A percentile compares a stretch with the other conserved stretches of the same genome.
Evolutionary conservation across 371 early-diverging fungal species (phyloP).

Genomic region (Apophysomyces variabilis): DNA sequence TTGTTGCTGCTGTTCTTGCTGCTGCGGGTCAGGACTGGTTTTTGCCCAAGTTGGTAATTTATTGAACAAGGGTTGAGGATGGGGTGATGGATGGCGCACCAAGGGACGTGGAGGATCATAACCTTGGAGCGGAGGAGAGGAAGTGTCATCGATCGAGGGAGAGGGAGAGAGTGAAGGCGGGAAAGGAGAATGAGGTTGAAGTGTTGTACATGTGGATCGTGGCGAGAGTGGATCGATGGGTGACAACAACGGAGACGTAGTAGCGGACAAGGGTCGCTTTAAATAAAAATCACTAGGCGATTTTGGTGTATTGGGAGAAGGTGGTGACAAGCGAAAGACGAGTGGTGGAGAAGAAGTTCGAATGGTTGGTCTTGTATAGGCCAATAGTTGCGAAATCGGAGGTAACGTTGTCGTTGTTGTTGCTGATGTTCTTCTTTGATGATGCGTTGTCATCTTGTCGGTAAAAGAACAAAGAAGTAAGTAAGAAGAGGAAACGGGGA

Average conservation of each 20-base stretch:
- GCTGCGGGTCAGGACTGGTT: background rate
- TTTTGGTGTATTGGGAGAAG: slow-evolving; percentile 18
- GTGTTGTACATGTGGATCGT: background rate
- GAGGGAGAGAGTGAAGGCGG: slow-evolving; percentile 20
- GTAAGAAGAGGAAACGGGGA: slow-evolving; percentile 13
- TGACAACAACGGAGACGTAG: slow-evolving; percentile 10
- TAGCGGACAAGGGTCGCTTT: slow-evolving; percentile 3
- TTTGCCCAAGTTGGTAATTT: slow-evolving; percentile 8
- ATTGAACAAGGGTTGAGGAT: background rate
- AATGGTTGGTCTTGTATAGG: slow-evolving; percentile 13
- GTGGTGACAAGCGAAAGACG: slow-evolving; percentile 1
- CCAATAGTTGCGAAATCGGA: background rate
- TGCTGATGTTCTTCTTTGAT: background rate
- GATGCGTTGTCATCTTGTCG: no score
- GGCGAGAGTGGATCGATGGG: slow-evolving; percentile 5
- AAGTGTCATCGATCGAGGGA: slow-evolving; percentile 14
- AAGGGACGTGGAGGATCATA: slow-evolving; percentile 26
- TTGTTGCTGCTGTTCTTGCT: slow-evolving; percentile 19
- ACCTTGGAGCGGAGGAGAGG: slow-evolving; percentile 17
- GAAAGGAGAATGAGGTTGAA: slow-evolving; percentile 15
- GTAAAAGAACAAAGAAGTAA: slow-evolving; percentile 10
- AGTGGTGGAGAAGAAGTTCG: slow-evolving; percentile 23
- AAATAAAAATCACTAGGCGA: slow-evolving; percentile 1
- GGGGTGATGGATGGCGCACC: slow-evolving; percentile 5
- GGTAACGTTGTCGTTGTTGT: background rate